Evolutionary conservation across 306 rosid species (phyloP), one percentile per base, ranked within the genome.

Genomic region (Lathyrus sativus): DNA sequence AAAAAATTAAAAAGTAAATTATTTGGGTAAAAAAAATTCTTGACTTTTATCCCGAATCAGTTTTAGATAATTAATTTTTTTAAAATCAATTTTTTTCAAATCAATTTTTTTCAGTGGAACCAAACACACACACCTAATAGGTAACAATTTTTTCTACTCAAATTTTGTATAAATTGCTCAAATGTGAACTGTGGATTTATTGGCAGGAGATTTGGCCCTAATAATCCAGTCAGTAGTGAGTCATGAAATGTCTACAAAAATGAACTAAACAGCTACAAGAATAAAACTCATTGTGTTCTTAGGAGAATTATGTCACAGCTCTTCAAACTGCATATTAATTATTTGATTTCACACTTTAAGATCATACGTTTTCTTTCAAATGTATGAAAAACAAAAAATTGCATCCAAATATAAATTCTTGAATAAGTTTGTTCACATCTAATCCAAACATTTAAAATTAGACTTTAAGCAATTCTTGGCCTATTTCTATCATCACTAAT

Each of bases 381-480:
- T 35, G 39, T 35, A 35, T 35, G 39, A 35, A 6, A 31, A 6
- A 35, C 9, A 19, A 19, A 35, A 35, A 7, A 35, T 35, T 6
- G 39, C 39, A 6, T 35, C 39, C 39, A 35, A 7, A 33, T 33
- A 33, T 6, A 33, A 33, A 33, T 12, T 28, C 29, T 12, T 19
- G n/a, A 57, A 6, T n/a, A 31, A 31, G 7, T n/a, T n/a, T 29
- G 38, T 59, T 59, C n/a, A 38, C 48, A 61, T 61, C 66, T 15
- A 37, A n/a, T 37, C 14, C 28, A 9, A 37, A 35, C 13, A 8
- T 58, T 37, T 35, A 10, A 38, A n/a, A 60, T 15, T 3, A 58
- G 11, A n/a, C 28, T 58, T 60, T 3, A 60, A 60, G 41, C 46
- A 37, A 37, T 33, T 29, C 28, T 35, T 39, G 38, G 22, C 68